Base-by-base conservation (phyloP, 2,329 filamentous ascomycete genomes). In the Cytospora mali region DNA sequence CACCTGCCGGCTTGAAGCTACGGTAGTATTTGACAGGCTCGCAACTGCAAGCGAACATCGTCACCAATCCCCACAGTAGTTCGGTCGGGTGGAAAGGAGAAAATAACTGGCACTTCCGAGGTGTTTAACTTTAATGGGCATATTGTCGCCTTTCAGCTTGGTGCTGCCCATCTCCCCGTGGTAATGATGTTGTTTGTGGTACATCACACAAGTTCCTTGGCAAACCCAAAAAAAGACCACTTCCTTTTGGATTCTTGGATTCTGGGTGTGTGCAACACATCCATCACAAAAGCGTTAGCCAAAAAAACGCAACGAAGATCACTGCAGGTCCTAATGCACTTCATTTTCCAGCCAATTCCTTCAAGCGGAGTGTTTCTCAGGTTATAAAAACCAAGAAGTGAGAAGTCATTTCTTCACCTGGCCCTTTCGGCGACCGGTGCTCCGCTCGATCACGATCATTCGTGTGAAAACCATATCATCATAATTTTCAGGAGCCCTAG, bases 261-360 rank as follows among this genome's bases (percentile, higher is more conserved):
- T 11, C 42, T 46, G 42, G 21, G 35, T 31, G 18, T 28, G 27
- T 48, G 27, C 9, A 39, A 49, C 39, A 42, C 50, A 54, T 35
- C 42, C 57, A 60, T 51, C 57, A 53, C 28, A 6, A 52, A 31
- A 25, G 52, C 62, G 42, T 56, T 61, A 50, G 61, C 16, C 61
- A 46, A 56, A 25, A 64, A 50, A 33, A 50, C 52, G 57, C 57
- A 46, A 35, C 54, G 62, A 55, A 61, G 51, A 53, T 61, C 57
- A 29, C 33, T 61, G 51, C 57, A 54, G 58, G 23, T 39, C 51
- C 52, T 53, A 35, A 49, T 61, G 57, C 42, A 55, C 16, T 27
- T 39, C 57, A 39, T 39, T 61, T 46, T 60, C 51, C 58, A 53
- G 52, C 21, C 57, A 23, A n/a, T 35, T 16, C n/a, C 57, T 35